phyloP scores from a whole-genome alignment of 2,329 filamentous ascomycete species.

The Ophiosphaerella korrae region DNA sequence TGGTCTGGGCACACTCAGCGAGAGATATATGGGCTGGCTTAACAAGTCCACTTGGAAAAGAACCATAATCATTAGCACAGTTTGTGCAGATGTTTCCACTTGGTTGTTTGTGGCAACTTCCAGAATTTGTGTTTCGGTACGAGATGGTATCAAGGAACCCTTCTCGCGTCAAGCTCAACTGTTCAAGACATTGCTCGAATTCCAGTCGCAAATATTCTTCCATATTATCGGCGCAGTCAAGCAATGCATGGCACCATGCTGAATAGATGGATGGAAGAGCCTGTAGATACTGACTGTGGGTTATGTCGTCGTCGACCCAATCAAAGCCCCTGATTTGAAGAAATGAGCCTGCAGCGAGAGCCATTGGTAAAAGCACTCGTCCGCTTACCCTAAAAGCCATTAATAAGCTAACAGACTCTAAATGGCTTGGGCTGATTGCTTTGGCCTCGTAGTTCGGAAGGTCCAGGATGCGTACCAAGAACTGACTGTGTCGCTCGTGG shows the following conservation, averaged over 20 bases:
- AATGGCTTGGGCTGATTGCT: neutral
- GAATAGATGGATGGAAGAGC: slow-evolving; percentile 14
- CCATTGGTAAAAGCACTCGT: slow-evolving; percentile 14
- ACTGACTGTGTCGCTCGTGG: slow-evolving; percentile 3
- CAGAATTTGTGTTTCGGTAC: neutral
- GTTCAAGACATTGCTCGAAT: neutral
- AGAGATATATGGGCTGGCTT: slow-evolving; percentile 12
- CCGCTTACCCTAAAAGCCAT: slow-evolving; percentile 13
- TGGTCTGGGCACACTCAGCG: slow-evolving; percentile 12
- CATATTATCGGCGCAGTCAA: slow-evolving; percentile 11
- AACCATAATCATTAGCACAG: slow-evolving; percentile 3
- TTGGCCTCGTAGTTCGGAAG: neutral
- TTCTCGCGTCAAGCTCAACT: slow-evolving; percentile 5
- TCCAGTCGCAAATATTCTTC: slow-evolving; percentile 7
- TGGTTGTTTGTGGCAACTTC: neutral
- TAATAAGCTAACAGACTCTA: slow-evolving; percentile 7
- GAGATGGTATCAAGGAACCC: neutral
- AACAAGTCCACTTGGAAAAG: slow-evolving; percentile 8
- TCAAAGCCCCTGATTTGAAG: slow-evolving; percentile 20
- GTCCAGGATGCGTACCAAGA: slow-evolving; percentile 7
- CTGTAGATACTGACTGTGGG: slow-evolving; percentile 11
- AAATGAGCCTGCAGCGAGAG: slow-evolving; percentile 13
- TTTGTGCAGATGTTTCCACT: slow-evolving; percentile 1
- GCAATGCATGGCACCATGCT: slow-evolving; percentile 15
- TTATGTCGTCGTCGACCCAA: slow-evolving; percentile 16